These are phyloP conservation scores for Fusarium torulosum DNA, from an alignment of 2,329 filamentous ascomycete genomes.

Conservation along the genomic window DNA sequence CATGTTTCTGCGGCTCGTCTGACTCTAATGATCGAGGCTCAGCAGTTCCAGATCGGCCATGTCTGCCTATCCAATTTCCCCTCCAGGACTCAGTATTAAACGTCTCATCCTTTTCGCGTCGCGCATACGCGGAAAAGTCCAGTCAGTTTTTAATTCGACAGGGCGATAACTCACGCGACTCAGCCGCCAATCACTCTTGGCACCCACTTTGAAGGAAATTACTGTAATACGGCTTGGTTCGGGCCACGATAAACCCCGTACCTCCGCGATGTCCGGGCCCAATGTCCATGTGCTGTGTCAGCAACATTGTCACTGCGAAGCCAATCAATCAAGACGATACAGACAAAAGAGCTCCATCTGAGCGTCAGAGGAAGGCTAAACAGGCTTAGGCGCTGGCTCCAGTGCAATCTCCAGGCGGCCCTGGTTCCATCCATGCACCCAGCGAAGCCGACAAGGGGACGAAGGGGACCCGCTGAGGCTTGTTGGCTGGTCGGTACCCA, in stretches of 20 bases:
- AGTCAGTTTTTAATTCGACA: slow-evolving; percentile 24
- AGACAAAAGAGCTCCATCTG: slow-evolving; percentile 34
- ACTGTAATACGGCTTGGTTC: slow-evolving; percentile 45
- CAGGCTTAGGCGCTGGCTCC: slow-evolving; percentile 41
- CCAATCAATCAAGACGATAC: too few relatives aligned
- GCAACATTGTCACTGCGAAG: slow-evolving; percentile 25
- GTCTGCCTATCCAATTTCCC: slow-evolving; percentile 11
- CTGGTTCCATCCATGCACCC: slow-evolving; percentile 29
- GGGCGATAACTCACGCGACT: slow-evolving; percentile 43
- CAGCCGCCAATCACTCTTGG: slow-evolving; percentile 39
- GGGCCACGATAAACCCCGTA: slow-evolving; percentile 45
- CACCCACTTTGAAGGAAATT: slow-evolving; percentile 46
- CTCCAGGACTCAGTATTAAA: slow-evolving; percentile 20
- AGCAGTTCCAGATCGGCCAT: slow-evolving; percentile 16
- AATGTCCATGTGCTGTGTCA: slow-evolving; percentile 33
- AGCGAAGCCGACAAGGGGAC: slow-evolving; percentile 22
- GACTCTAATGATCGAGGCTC: slow-evolving; percentile 18
- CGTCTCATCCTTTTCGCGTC: slow-evolving; percentile 14
- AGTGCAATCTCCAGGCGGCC: slow-evolving; percentile 46
- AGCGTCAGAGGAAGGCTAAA: slow-evolving; percentile 43
- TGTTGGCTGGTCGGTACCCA: slow-evolving; percentile 42
- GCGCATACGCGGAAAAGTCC: slow-evolving; percentile 28
- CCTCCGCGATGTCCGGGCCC: slow-evolving; percentile 41
- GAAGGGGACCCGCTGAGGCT: slow-evolving; percentile 39
- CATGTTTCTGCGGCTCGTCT: slow-evolving; percentile 6